Evolutionary conservation across 257 asterid species (phyloP), one percentile per base, ranked within the genome.

Genomic region (Solanum virginianum): DNA sequence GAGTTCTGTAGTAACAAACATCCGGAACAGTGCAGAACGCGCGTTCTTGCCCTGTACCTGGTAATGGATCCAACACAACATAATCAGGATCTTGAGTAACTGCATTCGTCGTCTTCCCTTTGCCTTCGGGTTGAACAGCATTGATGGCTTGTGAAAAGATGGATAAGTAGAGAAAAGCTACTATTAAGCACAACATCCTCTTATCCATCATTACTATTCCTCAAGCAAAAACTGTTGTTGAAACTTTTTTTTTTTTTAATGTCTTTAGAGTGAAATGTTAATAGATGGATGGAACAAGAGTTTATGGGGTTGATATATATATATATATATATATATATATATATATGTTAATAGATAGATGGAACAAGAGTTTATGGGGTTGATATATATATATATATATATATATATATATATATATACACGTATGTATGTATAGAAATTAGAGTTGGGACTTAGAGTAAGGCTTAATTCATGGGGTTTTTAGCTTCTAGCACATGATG

Each of bases 41-140:
- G 77, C 90, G 87, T 75, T 91, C 94, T 81, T 91, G 91, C 15
- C 90, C 91, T 5, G 92, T 85, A 14, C 63, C 84, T 22, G 93
- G 91, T 53, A 88, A 18, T 0, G 90, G 72, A 5, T 90, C 71
- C 79, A 93, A 15, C 17, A 39, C 43, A 1, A n/a, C 36, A 63
- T 92, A 94, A 69, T 90, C 87, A 2, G 92, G 88, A 79, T 79
- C 5, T 39, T 36, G 18, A 2, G 93, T 69, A 16, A 91, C 91
- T 13, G 90, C 93, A 70, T 51, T 83, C 83, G 86, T 83, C 15
- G 62, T 13, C n/a, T 20, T 86, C 12, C 83, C 89, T 5, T 82
- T 83, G 24, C 92, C 91, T 39, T 86, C 90, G 53, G 91, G 93
- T 16, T 86, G 90, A 79, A 11, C 81, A 80, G 91, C 91, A 85